A percentile compares a stretch with the other conserved stretches of the same genome.
Conservation (phyloP, 768 basidiomycete genomes). For the Hortiboletus flavorubellus region DNA sequence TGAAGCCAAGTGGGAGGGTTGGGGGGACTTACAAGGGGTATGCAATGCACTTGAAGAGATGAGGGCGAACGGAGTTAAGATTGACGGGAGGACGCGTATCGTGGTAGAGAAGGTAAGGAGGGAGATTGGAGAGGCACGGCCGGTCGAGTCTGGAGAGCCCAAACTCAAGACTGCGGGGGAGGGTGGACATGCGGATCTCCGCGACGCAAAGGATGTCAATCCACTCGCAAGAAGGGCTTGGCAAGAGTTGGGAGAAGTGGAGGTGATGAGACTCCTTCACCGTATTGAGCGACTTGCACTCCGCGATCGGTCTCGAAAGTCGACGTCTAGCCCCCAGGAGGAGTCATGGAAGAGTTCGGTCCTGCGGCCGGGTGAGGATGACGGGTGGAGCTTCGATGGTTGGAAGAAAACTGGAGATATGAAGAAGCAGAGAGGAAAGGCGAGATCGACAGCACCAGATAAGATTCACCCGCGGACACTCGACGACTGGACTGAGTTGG, state of each 20-base stretch:
- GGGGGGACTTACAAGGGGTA: slow-evolving; percentile 79
- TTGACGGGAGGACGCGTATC: slow-evolving; percentile 56
- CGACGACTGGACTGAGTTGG: slow-evolving; percentile 2
- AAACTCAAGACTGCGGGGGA: slow-evolving; percentile 22
- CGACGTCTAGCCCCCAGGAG: slow-evolving; percentile 10
- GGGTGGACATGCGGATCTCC: neutral
- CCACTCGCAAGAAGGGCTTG: slow-evolving; percentile 39
- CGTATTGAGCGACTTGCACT: slow-evolving; percentile 47
- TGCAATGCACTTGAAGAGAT: slow-evolving; percentile 76
- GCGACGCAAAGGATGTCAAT: slow-evolving; percentile 25
- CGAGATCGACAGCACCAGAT: neutral
- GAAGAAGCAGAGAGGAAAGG: slow-evolving; percentile 1
- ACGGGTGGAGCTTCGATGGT: slow-evolving; percentile 49
- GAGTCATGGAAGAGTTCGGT: slow-evolving; percentile 45
- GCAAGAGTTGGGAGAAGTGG: slow-evolving; percentile 41
- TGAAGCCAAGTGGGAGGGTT: slow-evolving; percentile 77
- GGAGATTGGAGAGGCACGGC: slow-evolving; percentile 54
- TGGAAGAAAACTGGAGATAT: slow-evolving; percentile 32
- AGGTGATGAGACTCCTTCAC: slow-evolving; percentile 48
- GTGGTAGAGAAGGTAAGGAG: slow-evolving; percentile 62
- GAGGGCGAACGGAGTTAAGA: slow-evolving; percentile 70
- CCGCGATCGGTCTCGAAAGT: slow-evolving; percentile 20
- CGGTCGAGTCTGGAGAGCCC: slow-evolving; percentile 34
- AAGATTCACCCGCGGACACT: neutral
- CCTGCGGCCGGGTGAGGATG: slow-evolving; percentile 28